Evolutionary conservation across 2,329 filamentous ascomycete species (phyloP), one percentile per base, ranked within the genome.

Genomic region (Sporothrix inflata): DNA sequence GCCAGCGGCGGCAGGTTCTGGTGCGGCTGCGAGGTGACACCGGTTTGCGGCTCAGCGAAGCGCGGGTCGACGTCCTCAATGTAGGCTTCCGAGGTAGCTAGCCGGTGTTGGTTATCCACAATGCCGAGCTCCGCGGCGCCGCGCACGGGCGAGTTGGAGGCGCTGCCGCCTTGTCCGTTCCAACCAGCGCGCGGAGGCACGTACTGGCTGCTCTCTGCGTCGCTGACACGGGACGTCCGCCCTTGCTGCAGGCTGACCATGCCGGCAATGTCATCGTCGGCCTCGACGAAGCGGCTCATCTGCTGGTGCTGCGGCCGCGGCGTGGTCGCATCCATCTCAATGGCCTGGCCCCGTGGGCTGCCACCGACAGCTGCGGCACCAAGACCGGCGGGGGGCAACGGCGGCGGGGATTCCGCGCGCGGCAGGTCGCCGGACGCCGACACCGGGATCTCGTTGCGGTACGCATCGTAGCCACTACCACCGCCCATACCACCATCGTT

Each of bases 11-110:
- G 72, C 34, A 63, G 51, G 51, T 73, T 68, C 38, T 63, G 57
- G 51, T 51, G 68, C 72, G 74, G 79, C 74, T 74, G 76, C 69
- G 75, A 73, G 77, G 78, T 55, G n/a, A 30, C n/a, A 40, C 45
- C 45, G 69, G 77, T 71, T 12, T 30, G 30, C 14, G 78, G 80
- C 72, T 89, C 86, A 45, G 90, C 92, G 78, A 98, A 98, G 72
- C 90, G 92, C 60, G 95, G 94, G 76, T 97, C 94, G 14, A 97
- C 89, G 79, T 98, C 95, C 85, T 98, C 96, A 79, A 97, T 97
- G 82, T 98, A 98, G 74, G 69, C 69, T 72, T 75, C 71, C 42
- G 74, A 72, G 69, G 73, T 30, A 27, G 69, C 70, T 71, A 76
- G 27, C 78, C 72, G 71, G 16, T 24, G 45, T 4, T 55, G 79